A percentile compares a stretch with the other conserved stretches of the same genome.
Evolutionary conservation across 805 yeast species (phyloP).

Genomic region (Danielia reshetovae): DNA sequence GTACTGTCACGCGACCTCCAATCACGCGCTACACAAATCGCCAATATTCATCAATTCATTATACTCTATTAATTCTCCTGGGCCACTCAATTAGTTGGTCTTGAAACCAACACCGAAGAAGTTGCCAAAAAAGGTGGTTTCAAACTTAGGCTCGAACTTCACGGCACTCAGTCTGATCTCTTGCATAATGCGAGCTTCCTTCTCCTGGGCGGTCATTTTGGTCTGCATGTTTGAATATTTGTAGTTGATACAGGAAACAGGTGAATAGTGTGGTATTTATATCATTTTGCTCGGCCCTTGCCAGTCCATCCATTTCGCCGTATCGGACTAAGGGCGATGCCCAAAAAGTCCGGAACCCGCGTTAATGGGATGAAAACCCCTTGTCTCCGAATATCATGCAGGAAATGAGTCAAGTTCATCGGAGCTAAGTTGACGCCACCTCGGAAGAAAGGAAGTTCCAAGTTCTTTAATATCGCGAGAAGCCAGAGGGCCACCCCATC

Average conservation of each 20-base stretch:
- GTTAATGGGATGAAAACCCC: neutral
- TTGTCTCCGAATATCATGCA: too few relatives aligned
- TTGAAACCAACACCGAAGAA: conserved; percentile 28
- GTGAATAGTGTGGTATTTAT: neutral
- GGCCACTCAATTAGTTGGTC: conserved; percentile 4
- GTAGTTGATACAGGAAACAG: neutral
- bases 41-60: neutral
- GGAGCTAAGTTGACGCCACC: too few relatives aligned
- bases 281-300: too few relatives aligned
- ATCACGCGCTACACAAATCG: neutral
- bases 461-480: too few relatives aligned
- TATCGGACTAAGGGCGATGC: conserved; percentile 5
- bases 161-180: conserved; percentile 34
- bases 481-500: too few relatives aligned
- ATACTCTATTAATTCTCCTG: neutral
- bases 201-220: conserved; percentile 32
- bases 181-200: conserved; percentile 43
- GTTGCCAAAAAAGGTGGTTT: conserved; percentile 39
- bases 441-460: too few relatives aligned
- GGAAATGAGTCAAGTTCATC: too few relatives aligned
- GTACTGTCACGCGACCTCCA: neutral
- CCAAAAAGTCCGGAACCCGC: neutral
- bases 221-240: conserved; percentile 7
- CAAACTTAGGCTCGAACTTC: conserved; percentile 37
- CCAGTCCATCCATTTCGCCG: conserved; percentile 4